A percentile compares a stretch with the other conserved stretches of the same genome.
Conservation (phyloP, 75 land plant genomes). For the Cunninghamia lanceolata region DNA sequence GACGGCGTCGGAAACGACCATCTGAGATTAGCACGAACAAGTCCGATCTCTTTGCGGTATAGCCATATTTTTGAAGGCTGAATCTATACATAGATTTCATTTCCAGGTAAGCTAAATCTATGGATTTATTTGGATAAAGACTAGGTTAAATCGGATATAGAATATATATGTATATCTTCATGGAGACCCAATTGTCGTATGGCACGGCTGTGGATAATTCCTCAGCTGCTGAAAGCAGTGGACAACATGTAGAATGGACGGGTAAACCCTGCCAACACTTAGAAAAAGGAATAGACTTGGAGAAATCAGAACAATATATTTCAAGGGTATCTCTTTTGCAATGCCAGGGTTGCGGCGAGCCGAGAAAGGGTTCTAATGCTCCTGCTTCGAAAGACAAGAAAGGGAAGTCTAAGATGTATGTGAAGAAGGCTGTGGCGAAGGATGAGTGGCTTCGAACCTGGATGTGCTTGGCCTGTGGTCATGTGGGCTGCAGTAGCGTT, state of each 20-base stretch:
- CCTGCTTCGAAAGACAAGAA: conserved; percentile 18
- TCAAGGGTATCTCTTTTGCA: conserved; percentile 4
- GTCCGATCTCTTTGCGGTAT: neutral
- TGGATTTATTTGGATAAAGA: neutral
- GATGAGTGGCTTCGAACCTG: conserved; percentile 19
- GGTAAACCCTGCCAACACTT: conserved; percentile 23
- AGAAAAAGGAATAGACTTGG: conserved; percentile 27
- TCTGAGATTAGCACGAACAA: neutral
- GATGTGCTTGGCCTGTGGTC: conserved; percentile 47
- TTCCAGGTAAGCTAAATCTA: neutral
- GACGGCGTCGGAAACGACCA: neutral
- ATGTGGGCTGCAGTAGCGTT: conserved; percentile 24
- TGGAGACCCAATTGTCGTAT: neutral
- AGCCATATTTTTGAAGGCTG: neutral
- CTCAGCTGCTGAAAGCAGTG: neutral
- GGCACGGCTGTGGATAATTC: neutral
- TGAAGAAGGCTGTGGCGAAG: neutral
- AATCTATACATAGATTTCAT: neutral
- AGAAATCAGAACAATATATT: conserved; percentile 18
- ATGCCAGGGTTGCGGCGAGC: conserved; percentile 31
- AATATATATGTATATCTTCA: neutral
- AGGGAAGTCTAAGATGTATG: conserved; percentile 7
- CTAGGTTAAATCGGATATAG: neutral
- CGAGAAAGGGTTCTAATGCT: neutral
- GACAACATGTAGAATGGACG: neutral